Evolutionary conservation across 2,329 filamentous ascomycete genomes (phyloP).

Genomic region (Emmonsia crescens): DNA sequence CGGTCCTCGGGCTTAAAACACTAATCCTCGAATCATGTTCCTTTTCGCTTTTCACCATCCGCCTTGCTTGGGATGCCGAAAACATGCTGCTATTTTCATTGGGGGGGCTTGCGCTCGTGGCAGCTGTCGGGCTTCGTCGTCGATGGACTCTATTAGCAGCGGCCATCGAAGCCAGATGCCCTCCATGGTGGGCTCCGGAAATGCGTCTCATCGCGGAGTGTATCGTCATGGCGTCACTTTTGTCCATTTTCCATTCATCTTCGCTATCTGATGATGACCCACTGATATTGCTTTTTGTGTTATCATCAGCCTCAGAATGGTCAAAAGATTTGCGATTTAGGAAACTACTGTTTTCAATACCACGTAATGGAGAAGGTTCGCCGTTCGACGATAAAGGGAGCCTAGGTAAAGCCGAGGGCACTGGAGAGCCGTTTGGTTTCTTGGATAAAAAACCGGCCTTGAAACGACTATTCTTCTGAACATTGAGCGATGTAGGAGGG

Average conservation of each 20-base stretch:
- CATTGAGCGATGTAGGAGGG: constrained; percentile 49
- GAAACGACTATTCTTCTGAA: constrained; percentile 64
- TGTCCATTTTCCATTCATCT: constrained; percentile 35
- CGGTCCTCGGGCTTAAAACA: constrained; percentile 51
- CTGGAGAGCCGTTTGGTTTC: constrained; percentile 54
- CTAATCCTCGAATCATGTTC: constrained; percentile 44
- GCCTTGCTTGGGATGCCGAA: constrained; percentile 53
- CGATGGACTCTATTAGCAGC: constrained; percentile 37
- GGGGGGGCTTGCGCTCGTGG: constrained; percentile 38
- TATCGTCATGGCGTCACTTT: constrained; percentile 44
- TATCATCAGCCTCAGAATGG: constrained; percentile 13
- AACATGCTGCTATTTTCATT: constrained; percentile 49
- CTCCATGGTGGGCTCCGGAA: constrained; percentile 31
- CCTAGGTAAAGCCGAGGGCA: constrained; percentile 46
- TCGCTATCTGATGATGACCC: constrained; percentile 24
- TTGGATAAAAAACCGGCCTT: constrained; percentile 78
- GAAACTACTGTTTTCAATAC: constrained; percentile 41
- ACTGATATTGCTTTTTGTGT: constrained; percentile 24
- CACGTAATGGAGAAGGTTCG: constrained; percentile 44
- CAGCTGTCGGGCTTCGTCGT: constrained; percentile 45
- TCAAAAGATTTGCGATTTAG: constrained; percentile 38
- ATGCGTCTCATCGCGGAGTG: constrained; percentile 47
- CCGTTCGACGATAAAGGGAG: constrained; percentile 48
- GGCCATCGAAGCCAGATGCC: constrained; percentile 27
- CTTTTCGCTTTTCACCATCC: constrained; percentile 54